phyloP scores from a whole-genome alignment of 2,329 filamentous ascomycete species.

The Leptodontidium sp. region DNA sequence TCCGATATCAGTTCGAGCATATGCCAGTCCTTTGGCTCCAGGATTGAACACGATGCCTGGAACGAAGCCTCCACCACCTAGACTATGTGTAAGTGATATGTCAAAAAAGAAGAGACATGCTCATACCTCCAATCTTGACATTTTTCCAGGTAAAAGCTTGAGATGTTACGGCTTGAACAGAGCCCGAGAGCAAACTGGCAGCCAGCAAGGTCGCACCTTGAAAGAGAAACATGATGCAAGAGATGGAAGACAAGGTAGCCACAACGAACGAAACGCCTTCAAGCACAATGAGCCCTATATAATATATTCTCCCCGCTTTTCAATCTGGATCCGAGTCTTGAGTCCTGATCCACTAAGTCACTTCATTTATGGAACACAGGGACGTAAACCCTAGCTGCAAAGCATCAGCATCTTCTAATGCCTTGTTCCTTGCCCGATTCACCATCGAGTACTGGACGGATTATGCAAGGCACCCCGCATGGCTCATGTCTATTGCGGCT shows the following conservation, averaged over 20 bases:
- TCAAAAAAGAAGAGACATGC: background rate
- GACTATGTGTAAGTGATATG: background rate
- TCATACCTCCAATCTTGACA: slow-evolving; percentile 56
- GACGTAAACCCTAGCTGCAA: slow-evolving; percentile 28
- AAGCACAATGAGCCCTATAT: slow-evolving; percentile 25
- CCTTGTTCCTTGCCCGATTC: slow-evolving; percentile 6
- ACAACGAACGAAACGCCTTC: background rate
- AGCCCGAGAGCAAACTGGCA: slow-evolving; percentile 25
- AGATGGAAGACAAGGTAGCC: slow-evolving; percentile 1
- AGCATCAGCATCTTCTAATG: background rate
- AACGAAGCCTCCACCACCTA: slow-evolving; percentile 62
- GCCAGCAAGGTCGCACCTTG: slow-evolving; percentile 28
- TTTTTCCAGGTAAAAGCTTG: slow-evolving; percentile 52
- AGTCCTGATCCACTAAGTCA: background rate
- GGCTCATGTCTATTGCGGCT: slow-evolving; percentile 1
- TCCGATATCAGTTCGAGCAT: slow-evolving; percentile 66
- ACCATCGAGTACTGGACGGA: slow-evolving; percentile 22
- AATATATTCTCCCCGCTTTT: slow-evolving; percentile 7
- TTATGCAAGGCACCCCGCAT: slow-evolving; percentile 26
- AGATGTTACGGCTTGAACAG: slow-evolving; percentile 31
- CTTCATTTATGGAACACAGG: slow-evolving; percentile 27
- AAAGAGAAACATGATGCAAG: slow-evolving; percentile 26
- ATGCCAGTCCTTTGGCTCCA: slow-evolving; percentile 57
- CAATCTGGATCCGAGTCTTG: slow-evolving; percentile 9
- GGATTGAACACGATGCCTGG: slow-evolving; percentile 65